Evolutionary conservation across 2,329 filamentous ascomycete genomes (phyloP), one percentile per base, ranked within the genome.

Genomic region (Pezizomycotina sp.): DNA sequence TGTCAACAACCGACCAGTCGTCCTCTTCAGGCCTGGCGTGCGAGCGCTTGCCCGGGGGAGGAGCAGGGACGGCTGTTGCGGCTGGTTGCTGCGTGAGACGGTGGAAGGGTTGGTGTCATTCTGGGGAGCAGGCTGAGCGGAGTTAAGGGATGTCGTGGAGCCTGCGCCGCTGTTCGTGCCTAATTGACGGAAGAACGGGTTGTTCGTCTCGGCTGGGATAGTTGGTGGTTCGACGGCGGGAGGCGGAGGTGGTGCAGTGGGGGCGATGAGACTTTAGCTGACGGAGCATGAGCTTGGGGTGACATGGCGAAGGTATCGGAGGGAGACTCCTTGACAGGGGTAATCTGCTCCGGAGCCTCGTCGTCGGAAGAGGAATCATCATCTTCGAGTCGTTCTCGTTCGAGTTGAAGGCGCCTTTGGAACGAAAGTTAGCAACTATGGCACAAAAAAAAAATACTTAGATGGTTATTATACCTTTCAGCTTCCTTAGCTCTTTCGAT

Each of bases 401-500:
- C 13, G 93, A 70, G 60, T 92, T 83, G 47, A 76, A 71, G 36
- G 30, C 48, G 49, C 34, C 47, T 50, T n/a, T 22, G 30, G 8
- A 9, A 7, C 16, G 14, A 2, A 22, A 22, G 31, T 50, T 24
- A 50, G 47, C 31, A 32, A 10, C 8, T 31, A 19, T 10, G 25
- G 18, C 2, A 34, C 8, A 19, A 13, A 35, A 14, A 31, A 29
- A 8, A 21, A 20, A 18, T 4, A 35, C 9, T 8, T 13, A 23
- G 14, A 13, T 15, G 20, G 7, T 9, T 20, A 18, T 30, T 31
- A 27, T 13, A 42, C 31, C 32, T 20, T 33, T 37, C 89, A 33
- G 81, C 74, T 60, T 92, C 81, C 52, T 77, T 77, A 5, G 86
- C 83, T 20, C 79, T 81, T 58, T 95, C 89, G 38, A 95, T 77